phyloP scores from a whole-genome alignment of 164 flowering plant genomes.

The Malania oleifera region DNA sequence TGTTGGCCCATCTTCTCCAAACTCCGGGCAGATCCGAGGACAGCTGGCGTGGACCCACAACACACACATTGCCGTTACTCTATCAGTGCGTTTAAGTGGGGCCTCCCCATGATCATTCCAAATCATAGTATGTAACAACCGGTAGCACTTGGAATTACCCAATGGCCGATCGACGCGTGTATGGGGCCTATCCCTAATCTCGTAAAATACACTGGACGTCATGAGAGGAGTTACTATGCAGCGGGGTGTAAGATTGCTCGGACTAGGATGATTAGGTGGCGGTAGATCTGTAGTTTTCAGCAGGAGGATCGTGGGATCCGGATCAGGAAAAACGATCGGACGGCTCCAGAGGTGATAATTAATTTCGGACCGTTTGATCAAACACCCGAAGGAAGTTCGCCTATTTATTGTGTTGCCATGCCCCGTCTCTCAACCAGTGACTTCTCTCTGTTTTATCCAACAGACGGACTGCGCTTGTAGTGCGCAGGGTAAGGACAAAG shows the following conservation, averaged over 20 bases:
- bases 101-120: neutral
- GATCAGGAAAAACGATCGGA: too few species aligned
- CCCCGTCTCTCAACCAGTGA: neutral
- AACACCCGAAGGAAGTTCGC: too few species aligned
- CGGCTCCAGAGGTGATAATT: too few species aligned
- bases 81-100: neutral
- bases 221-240: too few species aligned
- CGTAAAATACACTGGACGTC: too few species aligned
- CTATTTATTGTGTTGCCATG: constrained; percentile 6
- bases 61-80: neutral
- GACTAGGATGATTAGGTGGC: too few species aligned
- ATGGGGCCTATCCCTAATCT: too few species aligned
- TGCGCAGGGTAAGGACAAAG: neutral
- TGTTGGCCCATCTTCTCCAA: too few species aligned
- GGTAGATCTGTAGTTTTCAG: too few species aligned
- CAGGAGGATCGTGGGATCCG: too few species aligned
- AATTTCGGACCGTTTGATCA: neutral
- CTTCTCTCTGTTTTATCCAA: neutral
- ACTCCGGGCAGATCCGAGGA: neutral
- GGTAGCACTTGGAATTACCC: neutral
- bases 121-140: constrained; percentile 1
- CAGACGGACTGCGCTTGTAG: neutral
- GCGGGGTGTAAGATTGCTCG: too few species aligned
- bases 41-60: neutral
- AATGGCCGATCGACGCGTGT: neutral